Percentiles rank a stretch among this genome's conserved stretches.
Evolutionary conservation across 1,139 yeast species (phyloP).

Genomic region (Kurtzmaniella quercitrusa): DNA sequence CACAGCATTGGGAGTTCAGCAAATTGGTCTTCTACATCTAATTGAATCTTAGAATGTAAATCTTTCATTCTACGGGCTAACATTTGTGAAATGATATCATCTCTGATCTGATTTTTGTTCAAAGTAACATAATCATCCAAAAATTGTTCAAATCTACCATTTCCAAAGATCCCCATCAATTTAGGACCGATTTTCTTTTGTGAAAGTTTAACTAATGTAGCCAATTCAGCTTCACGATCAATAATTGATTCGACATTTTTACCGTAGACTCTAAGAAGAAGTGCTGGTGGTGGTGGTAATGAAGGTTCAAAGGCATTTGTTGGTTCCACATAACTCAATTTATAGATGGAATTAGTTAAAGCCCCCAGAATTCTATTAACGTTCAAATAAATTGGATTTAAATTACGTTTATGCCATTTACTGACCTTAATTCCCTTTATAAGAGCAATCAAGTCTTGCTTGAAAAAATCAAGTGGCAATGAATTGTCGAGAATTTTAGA

Average conservation of each 20-base stretch:
- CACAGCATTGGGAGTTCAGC: slow-evolving; percentile 63
- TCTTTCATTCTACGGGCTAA: slow-evolving; percentile 97
- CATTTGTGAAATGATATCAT: slow-evolving; percentile 72
- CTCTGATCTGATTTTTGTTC: slow-evolving; percentile 67
- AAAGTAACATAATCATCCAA: slow-evolving; percentile 76
- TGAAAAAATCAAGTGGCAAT: slow-evolving; percentile 78
- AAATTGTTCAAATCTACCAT: slow-evolving; percentile 92
- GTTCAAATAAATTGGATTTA: slow-evolving; percentile 20
- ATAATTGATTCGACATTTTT: slow-evolving; percentile 82
- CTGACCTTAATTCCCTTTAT: slow-evolving; percentile 63
- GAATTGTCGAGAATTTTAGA: slow-evolving; percentile 57
- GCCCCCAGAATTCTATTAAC: slow-evolving; percentile 79
- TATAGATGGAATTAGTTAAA: slow-evolving; percentile 83
- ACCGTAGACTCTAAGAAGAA: slow-evolving; percentile 85
- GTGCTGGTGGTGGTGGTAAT: slow-evolving; percentile 28
- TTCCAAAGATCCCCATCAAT: slow-evolving; percentile 79
- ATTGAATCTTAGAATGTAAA: slow-evolving; percentile 74
- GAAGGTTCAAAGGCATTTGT: slow-evolving; percentile 10
- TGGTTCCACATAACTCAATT: slow-evolving; percentile 44
- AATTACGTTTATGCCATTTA: slow-evolving; percentile 65
- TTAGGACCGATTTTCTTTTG: slow-evolving; percentile 82
- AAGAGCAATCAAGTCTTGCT: slow-evolving; percentile 70
- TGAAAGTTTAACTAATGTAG: slow-evolving; percentile 68
- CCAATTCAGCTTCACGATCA: slow-evolving; percentile 79
- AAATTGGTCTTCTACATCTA: slow-evolving; percentile 46